Evolutionary conservation across 2,329 filamentous ascomycete species (phyloP).

Genomic region (Phaeophleospora eucalypticola): DNA sequence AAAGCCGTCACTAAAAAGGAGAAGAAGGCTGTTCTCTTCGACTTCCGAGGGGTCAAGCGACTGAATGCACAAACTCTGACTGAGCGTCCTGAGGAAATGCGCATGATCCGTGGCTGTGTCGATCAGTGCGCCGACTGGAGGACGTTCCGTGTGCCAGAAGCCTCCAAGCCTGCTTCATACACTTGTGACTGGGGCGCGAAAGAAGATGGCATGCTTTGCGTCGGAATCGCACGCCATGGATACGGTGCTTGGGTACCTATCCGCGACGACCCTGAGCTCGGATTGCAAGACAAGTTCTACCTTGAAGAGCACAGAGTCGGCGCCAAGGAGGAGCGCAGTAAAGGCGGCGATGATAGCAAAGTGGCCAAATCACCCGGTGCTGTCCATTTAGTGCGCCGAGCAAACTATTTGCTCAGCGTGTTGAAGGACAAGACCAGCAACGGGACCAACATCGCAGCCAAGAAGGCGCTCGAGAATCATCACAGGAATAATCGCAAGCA

Average conservation of each 20-base stretch:
- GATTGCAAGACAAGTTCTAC: slow-evolving; percentile 86
- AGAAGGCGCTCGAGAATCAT: slow-evolving; percentile 82
- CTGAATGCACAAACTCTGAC: slow-evolving; percentile 94
- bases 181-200: slow-evolving; percentile 86
- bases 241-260: slow-evolving; percentile 96
- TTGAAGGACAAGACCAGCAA: slow-evolving; percentile 72
- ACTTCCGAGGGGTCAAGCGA: slow-evolving; percentile 88
- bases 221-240: slow-evolving; percentile 88
- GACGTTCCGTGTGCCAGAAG: slow-evolving; percentile 82
- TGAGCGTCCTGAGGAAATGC: slow-evolving; percentile 84
- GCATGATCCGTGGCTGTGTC: slow-evolving; percentile 72
- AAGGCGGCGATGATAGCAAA: slow-evolving; percentile 64
- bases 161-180: slow-evolving; percentile 87
- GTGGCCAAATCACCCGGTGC: slow-evolving; percentile 89
- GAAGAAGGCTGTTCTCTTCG: slow-evolving; percentile 92
- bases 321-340: slow-evolving; percentile 87
- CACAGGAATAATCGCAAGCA: slow-evolving; percentile 90
- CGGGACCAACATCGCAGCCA: slow-evolving; percentile 65
- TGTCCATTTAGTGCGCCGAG: slow-evolving; percentile 89
- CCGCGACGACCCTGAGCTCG: slow-evolving; percentile 82
- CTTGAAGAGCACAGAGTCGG: slow-evolving; percentile 97
- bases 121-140: slow-evolving; percentile 62
- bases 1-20: slow-evolving; percentile 93
- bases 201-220: slow-evolving; percentile 94
- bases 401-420: slow-evolving; percentile 93